phyloP scores from a whole-genome alignment of 257 asterid genomes.

The Solanum medicagineum region DNA sequence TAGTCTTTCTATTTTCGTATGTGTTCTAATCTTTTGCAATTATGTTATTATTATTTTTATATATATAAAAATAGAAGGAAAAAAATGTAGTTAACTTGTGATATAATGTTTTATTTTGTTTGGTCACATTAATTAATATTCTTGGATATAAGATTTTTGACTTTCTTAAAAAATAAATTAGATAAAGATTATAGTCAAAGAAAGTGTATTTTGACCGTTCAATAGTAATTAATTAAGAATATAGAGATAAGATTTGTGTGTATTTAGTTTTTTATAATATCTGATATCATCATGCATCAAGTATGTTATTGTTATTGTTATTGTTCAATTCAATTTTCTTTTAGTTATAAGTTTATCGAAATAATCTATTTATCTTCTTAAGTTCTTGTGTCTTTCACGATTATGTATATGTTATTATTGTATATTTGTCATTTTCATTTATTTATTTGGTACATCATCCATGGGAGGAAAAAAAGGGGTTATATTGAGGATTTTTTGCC shows the following conservation, averaged over 20 bases:
- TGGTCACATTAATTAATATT: not conserved
- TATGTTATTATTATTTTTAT: too few species aligned
- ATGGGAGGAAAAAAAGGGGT: not conserved
- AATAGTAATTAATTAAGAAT: not conserved
- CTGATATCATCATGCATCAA: too few species aligned
- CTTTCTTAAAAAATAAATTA: too few species aligned
- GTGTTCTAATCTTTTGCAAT: too few species aligned
- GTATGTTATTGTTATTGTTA: too few species aligned
- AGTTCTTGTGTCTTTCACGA: too few species aligned
- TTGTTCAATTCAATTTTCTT: not conserved
- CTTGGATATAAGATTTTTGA: too few species aligned
- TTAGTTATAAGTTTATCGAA: rapidly evolving
- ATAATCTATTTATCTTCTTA: not conserved
- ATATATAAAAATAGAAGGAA: too few species aligned
- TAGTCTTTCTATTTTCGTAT: too few species aligned
- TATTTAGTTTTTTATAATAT: not conserved
- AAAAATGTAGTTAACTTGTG: too few species aligned
- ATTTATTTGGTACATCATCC: not conserved
- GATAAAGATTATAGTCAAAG: not conserved
- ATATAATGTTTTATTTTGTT: not conserved
- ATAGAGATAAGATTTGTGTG: not conserved
- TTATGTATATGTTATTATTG: too few species aligned
- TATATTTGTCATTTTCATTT: not conserved
- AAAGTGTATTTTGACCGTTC: not conserved
- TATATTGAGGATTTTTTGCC: not conserved